Base-by-base conservation (phyloP, 495 filamentous ascomycete genomes). In the Delitschia confertaspora region DNA sequence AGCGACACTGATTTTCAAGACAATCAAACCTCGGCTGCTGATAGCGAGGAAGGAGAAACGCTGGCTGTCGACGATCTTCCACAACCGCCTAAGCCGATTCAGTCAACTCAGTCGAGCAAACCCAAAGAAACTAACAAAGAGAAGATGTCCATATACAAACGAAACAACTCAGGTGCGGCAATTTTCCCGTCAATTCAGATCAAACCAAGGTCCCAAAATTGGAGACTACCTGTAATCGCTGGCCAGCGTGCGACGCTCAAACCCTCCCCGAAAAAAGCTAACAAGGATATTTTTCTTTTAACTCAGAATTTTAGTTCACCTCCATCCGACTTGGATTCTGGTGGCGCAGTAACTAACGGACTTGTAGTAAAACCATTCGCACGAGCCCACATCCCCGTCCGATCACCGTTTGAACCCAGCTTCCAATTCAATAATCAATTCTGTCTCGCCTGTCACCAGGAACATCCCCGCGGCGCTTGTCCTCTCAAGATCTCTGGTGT, bases 401-500 rank as follows among this genome's bases (percentile, higher is more conserved):
- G 49, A 10, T 39, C 48, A 1, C 47, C 49, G 1, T 40, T 57
- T 22, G 38, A 34, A 11, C 31, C 24, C 10, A 42, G 19, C n/a
- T 45, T 30, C 21, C 49, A 45, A 21, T 40, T 38, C 33, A 18
- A 46, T 0, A 22, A 37, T n/a, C 6, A 31, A 11, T 17, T 33
- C 11, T 86, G 82, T 49, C 42, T 65, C 1, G 76, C 70, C 13
- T 87, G 82, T 60, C 42, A 54, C 3, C 52, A 57, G 10, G 36
- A 33, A 14, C 82, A 87, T 55, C 56, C 62, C 1, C 46, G 55
- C 6, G 83, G 83, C 4, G 56, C 56, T 11, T 87, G 82, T 49
- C 72, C 71, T 2, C 63, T 85, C 30, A 80, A 75, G 52, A 18
- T 65, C 4, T 73, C 76, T 14, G 79, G 78, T 0, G 64, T 70